These are phyloP conservation scores for Aspergillus melleus DNA, from an alignment of 2,329 filamentous ascomycete species.

Conservation along the genomic window DNA sequence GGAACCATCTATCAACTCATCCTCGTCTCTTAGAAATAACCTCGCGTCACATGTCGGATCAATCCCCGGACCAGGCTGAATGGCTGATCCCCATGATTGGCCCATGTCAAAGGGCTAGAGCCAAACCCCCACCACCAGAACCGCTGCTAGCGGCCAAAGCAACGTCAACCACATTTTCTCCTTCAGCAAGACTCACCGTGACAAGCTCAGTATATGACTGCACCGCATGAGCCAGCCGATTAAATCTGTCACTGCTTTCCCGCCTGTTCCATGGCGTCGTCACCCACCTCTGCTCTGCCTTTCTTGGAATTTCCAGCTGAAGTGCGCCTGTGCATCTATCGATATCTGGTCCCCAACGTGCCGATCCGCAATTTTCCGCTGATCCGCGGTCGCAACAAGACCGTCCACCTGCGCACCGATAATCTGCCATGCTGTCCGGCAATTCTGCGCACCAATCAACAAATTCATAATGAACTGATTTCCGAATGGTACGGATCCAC, in stretches of 20 bases:
- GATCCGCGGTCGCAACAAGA: slow-evolving; percentile 5
- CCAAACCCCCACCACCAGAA: neutral
- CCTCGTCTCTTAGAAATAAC: neutral
- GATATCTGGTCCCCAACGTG: slow-evolving; percentile 6
- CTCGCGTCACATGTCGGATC: neutral
- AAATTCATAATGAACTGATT: slow-evolving; percentile 10
- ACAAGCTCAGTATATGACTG: neutral
- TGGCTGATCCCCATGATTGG: neutral
- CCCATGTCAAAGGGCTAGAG: neutral
- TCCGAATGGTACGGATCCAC: slow-evolving; percentile 13
- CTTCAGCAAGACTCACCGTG: neutral
- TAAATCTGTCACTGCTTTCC: neutral
- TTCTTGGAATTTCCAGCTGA: slow-evolving; percentile 7
- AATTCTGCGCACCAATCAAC: slow-evolving; percentile 9
- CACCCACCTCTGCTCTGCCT: neutral
- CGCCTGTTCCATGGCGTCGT: neutral
- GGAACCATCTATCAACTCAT: neutral
- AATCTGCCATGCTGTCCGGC: slow-evolving; percentile 7
- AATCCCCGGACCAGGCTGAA: neutral
- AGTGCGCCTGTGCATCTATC: slow-evolving; percentile 7
- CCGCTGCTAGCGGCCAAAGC: neutral
- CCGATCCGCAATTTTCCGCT: slow-evolving; percentile 7
- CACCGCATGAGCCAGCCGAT: neutral
- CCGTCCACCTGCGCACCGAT: slow-evolving; percentile 1
- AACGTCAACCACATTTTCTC: neutral